Conservation (phyloP, 345 rosid species). For the Alliaria petiolata region DNA sequence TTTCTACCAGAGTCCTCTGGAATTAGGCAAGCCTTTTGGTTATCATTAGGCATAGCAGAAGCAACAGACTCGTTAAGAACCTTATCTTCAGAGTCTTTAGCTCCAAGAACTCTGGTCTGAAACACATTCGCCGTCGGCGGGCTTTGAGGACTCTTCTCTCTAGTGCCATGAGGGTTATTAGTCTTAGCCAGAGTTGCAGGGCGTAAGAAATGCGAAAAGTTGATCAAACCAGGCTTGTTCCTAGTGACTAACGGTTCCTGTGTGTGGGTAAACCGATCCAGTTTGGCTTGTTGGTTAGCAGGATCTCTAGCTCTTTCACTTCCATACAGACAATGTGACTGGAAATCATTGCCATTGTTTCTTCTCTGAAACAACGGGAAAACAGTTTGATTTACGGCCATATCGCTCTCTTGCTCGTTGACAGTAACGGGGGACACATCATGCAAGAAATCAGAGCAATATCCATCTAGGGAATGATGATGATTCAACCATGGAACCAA, state of each 20-base stretch:
- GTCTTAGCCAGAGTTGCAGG: slow-evolving; percentile 53
- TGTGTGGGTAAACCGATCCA: slow-evolving; percentile 36
- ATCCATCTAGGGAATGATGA: slow-evolving; percentile 45
- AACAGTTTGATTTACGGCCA: slow-evolving; percentile 23
- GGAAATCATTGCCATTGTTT: slow-evolving; percentile 33
- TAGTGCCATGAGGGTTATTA: slow-evolving; percentile 27
- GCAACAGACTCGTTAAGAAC: slow-evolving; percentile 32
- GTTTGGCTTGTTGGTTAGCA: slow-evolving; percentile 26
- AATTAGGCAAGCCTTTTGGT: slow-evolving; percentile 28
- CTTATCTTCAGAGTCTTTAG: slow-evolving; percentile 36
- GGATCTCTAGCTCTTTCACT: slow-evolving; percentile 40
- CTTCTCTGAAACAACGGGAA: slow-evolving; percentile 37
- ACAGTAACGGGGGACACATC: slow-evolving; percentile 60
- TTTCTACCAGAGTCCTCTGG: slow-evolving; percentile 38
- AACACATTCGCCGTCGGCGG: slow-evolving; percentile 20
- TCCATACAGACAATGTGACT: slow-evolving; percentile 35
- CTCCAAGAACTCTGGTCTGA: slow-evolving; percentile 36
- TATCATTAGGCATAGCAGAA: slow-evolving; percentile 35
- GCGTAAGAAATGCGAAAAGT: slow-evolving; percentile 60
- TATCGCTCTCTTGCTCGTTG: slow-evolving; percentile 35
- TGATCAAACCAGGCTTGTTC: slow-evolving; percentile 43
- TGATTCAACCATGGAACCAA: slow-evolving; percentile 65
- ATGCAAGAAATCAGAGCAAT: slow-evolving; percentile 51
- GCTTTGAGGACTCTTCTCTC: slow-evolving; percentile 34
- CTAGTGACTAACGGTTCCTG: slow-evolving; percentile 34